Percentiles rank a stretch among this genome's conserved stretches.
Evolutionary conservation across 2,329 filamentous ascomycete genomes (phyloP).

Genomic region (Xylariaceae sp.): DNA sequence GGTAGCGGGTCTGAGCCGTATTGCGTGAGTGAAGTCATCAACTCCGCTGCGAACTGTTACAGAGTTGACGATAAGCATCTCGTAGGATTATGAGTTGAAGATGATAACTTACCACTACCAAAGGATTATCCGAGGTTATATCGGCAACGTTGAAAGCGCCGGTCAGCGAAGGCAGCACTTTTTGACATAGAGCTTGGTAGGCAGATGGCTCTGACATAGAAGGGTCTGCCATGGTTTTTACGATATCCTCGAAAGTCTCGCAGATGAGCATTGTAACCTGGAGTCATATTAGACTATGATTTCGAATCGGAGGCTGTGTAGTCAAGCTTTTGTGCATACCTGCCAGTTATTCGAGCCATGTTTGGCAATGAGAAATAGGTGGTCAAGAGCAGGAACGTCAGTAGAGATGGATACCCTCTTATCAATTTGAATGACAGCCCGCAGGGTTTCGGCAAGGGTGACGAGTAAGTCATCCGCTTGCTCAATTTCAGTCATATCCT

Average conservation of each 20-base stretch:
- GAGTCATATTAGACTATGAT: conserved; percentile 6
- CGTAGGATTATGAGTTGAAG: background rate
- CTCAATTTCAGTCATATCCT: conserved; percentile 77
- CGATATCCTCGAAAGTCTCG: conserved; percentile 88
- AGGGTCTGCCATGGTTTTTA: conserved; percentile 60
- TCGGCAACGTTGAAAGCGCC: conserved; percentile 86
- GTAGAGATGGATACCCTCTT: conserved; percentile 67
- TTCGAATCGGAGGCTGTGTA: background rate
- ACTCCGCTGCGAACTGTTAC: conserved; percentile 68
- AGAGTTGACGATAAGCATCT: conserved; percentile 21
- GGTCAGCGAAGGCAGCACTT: conserved; percentile 81
- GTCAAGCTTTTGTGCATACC: conserved; percentile 24
- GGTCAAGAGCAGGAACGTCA: conserved; percentile 69
- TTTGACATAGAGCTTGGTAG: conserved; percentile 75
- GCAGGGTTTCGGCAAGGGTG: conserved; percentile 80
- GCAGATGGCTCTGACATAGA: conserved; percentile 64
- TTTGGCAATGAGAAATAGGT: conserved; percentile 85
- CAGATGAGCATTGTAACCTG: conserved; percentile 74
- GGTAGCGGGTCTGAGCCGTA: conserved; percentile 82
- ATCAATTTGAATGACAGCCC: conserved; percentile 77
- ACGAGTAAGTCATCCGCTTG: conserved; percentile 91
- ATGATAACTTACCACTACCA: conserved; percentile 62
- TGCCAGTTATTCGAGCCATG: conserved; percentile 89
- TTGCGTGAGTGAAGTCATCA: conserved; percentile 76
- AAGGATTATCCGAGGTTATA: conserved; percentile 76